Evolutionary conservation across 2,329 filamentous ascomycete species (phyloP), one percentile per base, ranked within the genome.

Genomic region (Pseudogymnoascus sp.): DNA sequence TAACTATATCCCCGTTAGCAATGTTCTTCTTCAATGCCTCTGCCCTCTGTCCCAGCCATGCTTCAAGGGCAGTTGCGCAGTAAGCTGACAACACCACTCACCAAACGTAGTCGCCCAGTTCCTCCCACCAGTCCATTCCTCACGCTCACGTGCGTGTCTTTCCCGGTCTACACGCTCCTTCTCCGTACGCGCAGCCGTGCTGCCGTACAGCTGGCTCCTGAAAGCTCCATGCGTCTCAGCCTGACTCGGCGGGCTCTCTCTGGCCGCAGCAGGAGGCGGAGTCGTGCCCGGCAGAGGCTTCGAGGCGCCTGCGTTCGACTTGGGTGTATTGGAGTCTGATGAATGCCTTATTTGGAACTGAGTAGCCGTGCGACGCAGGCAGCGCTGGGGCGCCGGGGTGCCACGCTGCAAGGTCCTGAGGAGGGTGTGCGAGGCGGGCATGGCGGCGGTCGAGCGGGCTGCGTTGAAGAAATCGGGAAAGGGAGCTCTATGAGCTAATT

Each of bases 131-230:
- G 68, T 72, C 6, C 69, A 71, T 63, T 76, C 73, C 60, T 75
- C 70, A 64, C 76, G 72, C 66, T 76, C 67, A 54, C 67, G 68
- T 6, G 76, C 76, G 66, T 81, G 82, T 65, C 79, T 77, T 67
- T 78, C 78, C 22, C 80, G 75, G 70, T 85, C 81, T 62, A 77
- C 76, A 58, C 76, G 75, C 71, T 86, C 83, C n/a, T 79, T 74
- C 65, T 77, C 75, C 64, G 85, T 74, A 63, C 83, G 79, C 60
- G 78, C 75, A 58, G 77, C 77, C 58, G 84, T 82, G 64, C 81
- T 84, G 65, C 83, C 80, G 68, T 83, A 81, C 67, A 86, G 77
- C 73, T 86, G 83, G 18, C 82, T 82, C 67, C 81, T 79, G 69
- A 86, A 86, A 3, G 76, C 73, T 54, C 76, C 66, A 14, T 73